These are phyloP conservation scores for Xylaria sp. DNA, from an alignment of 495 filamentous ascomycete genomes.

Conservation along the genomic window DNA sequence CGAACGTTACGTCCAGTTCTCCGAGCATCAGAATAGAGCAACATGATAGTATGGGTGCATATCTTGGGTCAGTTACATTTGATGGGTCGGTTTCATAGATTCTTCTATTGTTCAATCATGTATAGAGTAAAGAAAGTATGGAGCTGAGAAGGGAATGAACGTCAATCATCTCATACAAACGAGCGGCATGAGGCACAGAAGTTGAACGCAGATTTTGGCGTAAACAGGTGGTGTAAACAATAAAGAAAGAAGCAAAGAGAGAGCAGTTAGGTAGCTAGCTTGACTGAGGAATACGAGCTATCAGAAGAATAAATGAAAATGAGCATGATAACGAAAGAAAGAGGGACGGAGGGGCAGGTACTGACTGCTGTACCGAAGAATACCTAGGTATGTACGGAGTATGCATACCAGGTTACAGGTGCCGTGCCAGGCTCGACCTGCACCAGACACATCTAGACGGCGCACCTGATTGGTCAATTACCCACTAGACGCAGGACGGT, in stretches of 20 bases:
- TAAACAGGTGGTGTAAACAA: not conserved
- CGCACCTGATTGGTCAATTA: constrained; percentile 40
- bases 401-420: not conserved
- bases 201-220: not conserved
- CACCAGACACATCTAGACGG: not conserved
- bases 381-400: not conserved
- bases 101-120: constrained; percentile 9
- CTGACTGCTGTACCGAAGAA: too few species aligned
- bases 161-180: not conserved
- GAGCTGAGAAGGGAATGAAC: constrained; percentile 5
- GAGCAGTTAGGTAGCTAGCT: not conserved
- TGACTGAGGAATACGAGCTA: not conserved
- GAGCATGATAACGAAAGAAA: not conserved
- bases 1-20: not conserved
- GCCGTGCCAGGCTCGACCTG: not conserved
- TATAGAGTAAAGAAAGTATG: constrained; percentile 17
- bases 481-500: constrained; percentile 8
- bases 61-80: constrained; percentile 11
- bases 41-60: constrained; percentile 13
- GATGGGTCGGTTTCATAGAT: constrained; percentile 13
- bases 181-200: not conserved
- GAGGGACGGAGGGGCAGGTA: not conserved
- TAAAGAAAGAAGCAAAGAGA: not conserved
- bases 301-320: not conserved
- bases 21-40: constrained; percentile 6